Evolutionary conservation across 2,329 filamentous ascomycete species (phyloP), one percentile per base, ranked within the genome.

Genomic region (Neofusicoccum kwambonambiense): DNA sequence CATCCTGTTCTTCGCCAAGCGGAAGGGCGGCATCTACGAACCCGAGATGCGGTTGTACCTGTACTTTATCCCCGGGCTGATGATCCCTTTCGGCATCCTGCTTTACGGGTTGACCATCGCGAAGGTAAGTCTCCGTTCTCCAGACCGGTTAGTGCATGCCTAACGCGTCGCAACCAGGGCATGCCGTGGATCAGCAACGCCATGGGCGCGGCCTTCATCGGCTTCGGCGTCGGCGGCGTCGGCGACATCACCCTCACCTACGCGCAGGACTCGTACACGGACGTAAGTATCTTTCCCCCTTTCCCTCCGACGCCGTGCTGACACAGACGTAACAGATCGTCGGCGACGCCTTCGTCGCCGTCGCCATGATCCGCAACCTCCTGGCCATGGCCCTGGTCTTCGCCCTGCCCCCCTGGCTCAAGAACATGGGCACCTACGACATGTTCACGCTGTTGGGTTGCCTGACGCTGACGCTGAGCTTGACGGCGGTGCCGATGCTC

Each of bases 341-440:
- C 45, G 81, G 77, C 4, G 81, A 84, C 64, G 77, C 80, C 0
- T 70, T 84, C 5, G 79, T 82, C 3, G 78, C 72, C 0, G 72
- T 84, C 1, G 79, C 79, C 0, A 78, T 84, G 63, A 69, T 80
- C 11, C 77, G 82, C 0, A 84, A 84, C 58, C 63, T 74, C 2
- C 74, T 83, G 49, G 74, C 75, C 17, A 81, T 78, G 1, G 73
- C 77, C 15, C 77, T 83, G 49, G 76, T 83, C n/a, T 83, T 84
- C 66, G 78, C 77, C 0, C 71, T 83, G 27, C 72, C 76, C 0
- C 77, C 79, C 0, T 83, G 81, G 78, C 75, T 77, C 9, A 69
- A 69, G 17, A 69, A 65, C 1, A 73, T 80, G 27, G 79, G 79
- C 6, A 68, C 80, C 34, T 72, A 75, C 17, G 78, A 80, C 67